These are phyloP conservation scores for Bryum argenteum DNA, from an alignment of 225 moss, liverwort and hornwort genomes.

Conservation along the genomic window DNA sequence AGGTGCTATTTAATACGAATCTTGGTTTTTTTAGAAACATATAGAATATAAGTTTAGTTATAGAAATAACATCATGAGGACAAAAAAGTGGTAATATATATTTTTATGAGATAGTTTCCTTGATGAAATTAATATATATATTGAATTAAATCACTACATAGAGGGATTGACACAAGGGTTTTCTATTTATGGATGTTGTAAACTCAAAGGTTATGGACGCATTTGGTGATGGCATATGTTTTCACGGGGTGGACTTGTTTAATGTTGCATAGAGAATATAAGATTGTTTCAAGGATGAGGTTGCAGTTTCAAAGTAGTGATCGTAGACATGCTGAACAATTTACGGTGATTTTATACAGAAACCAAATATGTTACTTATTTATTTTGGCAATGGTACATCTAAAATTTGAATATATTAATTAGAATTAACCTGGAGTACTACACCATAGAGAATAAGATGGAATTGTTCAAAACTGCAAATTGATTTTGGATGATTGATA, in stretches of 20 bases:
- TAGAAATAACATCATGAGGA: too few relatives aligned
- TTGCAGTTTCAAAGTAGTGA: conserved; percentile 52
- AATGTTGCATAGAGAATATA: conserved; percentile 63
- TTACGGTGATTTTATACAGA: conserved; percentile 43
- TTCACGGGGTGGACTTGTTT: conserved; percentile 83
- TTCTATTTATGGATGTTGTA: background rate
- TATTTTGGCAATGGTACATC: background rate
- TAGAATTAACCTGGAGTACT: too few relatives aligned
- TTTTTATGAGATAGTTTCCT: too few relatives aligned
- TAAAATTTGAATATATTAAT: too few relatives aligned
- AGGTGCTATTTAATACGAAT: conserved; percentile 34
- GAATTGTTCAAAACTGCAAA: too few relatives aligned
- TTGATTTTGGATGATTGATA: too few relatives aligned
- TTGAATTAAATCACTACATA: background rate
- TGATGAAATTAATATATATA: too few relatives aligned
- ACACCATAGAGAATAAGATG: too few relatives aligned
- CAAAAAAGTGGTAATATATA: too few relatives aligned
- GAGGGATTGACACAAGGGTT: background rate
- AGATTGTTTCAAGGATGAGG: conserved; percentile 52
- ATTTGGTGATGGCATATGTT: conserved; percentile 70
- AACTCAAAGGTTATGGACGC: conserved; percentile 68
- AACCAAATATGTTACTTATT: background rate
- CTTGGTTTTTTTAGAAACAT: too few relatives aligned
- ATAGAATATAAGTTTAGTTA: too few relatives aligned
- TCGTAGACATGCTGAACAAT: conserved; percentile 65